Evolutionary conservation across 495 filamentous ascomycete genomes (phyloP), one percentile per base, ranked within the genome.

Genomic region (Daldinia caldariorum): DNA sequence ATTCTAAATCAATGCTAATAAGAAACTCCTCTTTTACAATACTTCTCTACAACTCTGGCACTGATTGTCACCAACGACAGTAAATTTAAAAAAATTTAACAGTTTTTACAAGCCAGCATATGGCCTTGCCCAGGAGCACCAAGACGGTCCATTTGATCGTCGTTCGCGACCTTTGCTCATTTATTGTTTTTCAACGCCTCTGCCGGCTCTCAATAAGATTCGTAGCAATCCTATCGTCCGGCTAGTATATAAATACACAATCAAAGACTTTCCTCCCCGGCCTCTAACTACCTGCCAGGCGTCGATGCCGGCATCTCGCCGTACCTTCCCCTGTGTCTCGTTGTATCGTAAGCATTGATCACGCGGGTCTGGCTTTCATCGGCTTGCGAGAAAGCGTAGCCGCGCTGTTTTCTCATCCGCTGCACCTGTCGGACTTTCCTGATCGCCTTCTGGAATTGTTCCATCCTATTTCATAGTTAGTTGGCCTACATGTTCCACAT

Each of bases 371-470:
- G 92, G 64, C 90, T 92, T 78, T 99, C 95, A 74, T 99, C 95
- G 55, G 94, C 94, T 80, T 97, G 94, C 68, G 93, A 97, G 83
- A 99, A 99, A 43, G 95, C 95, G 76, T 98, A 99, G 22, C 95
- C 95, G 72, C 95, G 90, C 83, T 99, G 95, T 78, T 98, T 99
- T 77, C 95, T 94, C 95, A 98, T 99, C 66, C 95, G 90, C 82
- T 98, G 96, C 45, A 98, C 96, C 82, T 99, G 95, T 47, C 95
- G 89, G 54, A 98, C 95, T 81, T 99, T 99, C 70, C 95, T 89
- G 76, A 99, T 97, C 29, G 95, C 95, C 80, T 99, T 99, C 80
- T 99, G 95, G 87, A 99, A 99, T 80, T 99, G 95, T 79, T 99
- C 95, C 95, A 99, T 99, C 41, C 91, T 92, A 66, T 73, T 39